phyloP scores from a whole-genome alignment of 805 yeast genomes.

The Scheffersomyces coipomensis region DNA sequence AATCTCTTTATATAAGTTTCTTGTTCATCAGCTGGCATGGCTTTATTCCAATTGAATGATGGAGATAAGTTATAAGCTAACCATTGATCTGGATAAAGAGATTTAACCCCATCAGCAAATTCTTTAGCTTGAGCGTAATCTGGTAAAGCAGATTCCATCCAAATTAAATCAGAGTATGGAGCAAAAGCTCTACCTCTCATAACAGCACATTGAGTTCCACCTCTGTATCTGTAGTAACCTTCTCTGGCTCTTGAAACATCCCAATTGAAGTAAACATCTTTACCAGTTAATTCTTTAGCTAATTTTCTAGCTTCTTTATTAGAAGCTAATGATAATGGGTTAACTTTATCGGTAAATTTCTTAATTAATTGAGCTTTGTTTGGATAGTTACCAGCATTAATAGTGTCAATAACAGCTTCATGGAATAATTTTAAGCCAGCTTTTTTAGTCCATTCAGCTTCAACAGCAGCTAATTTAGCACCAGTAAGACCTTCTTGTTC shows the following conservation, averaged over 20 bases:
- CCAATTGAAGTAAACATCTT: conserved; percentile 90
- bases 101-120: conserved; percentile 88
- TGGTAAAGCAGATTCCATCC: conserved; percentile 98
- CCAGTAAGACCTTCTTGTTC: conserved; percentile 75
- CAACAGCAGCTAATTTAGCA: conserved; percentile 66
- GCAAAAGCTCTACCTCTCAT: conserved; percentile 95
- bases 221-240: conserved; percentile 93
- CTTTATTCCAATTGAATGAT: conserved; percentile 96
- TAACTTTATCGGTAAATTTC: conserved; percentile 64
- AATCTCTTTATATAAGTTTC: conserved; percentile 86
- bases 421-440: conserved; percentile 88
- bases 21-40: conserved; percentile 85
- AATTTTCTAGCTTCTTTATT: conserved; percentile 75
- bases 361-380: conserved; percentile 64
- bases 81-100: conserved; percentile 86
- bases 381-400: conserved; percentile 55
- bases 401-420: conserved; percentile 86
- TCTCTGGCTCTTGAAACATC: conserved; percentile 93
- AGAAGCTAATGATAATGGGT: conserved; percentile 74
- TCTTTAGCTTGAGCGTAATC: conserved; percentile 91
- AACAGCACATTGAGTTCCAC: conserved; percentile 96
- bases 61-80: conserved; percentile 95
- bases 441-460: conserved; percentile 74
- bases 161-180: conserved; percentile 90
- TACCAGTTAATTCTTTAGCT: conserved; percentile 74